phyloP scores from a whole-genome alignment of 2,329 filamentous ascomycete genomes.

The Neonectria ditissima region DNA sequence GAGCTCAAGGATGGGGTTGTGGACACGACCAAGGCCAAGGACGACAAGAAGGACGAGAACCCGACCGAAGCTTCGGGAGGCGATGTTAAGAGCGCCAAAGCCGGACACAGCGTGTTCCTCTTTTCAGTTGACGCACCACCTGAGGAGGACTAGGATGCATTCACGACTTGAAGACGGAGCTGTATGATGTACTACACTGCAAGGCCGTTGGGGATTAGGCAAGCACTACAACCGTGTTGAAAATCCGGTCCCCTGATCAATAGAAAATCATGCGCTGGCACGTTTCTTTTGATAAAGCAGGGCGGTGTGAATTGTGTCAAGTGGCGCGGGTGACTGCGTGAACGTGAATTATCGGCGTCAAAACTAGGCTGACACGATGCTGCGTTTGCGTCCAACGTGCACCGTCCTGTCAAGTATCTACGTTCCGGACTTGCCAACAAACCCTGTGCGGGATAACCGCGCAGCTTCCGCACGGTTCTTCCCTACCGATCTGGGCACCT shows the following conservation, averaged over 20 bases:
- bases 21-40: constrained; percentile 49
- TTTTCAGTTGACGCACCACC: constrained; percentile 50
- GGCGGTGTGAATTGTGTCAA: constrained; percentile 7
- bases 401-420: neutral
- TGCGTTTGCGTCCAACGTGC: constrained; percentile 14
- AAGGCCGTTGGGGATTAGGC: neutral
- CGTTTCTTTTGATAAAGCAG: neutral
- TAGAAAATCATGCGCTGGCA: neutral
- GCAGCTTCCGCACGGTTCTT: constrained; percentile 12
- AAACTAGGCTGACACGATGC: constrained; percentile 20
- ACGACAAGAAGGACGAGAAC: constrained; percentile 42
- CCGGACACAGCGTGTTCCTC: constrained; percentile 47
- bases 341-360: constrained; percentile 9
- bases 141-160: constrained; percentile 26
- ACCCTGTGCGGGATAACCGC: neutral
- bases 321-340: constrained; percentile 11
- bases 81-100: constrained; percentile 35
- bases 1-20: constrained; percentile 53
- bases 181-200: neutral
- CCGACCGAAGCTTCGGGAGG: constrained; percentile 26
- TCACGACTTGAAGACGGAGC: constrained; percentile 9
- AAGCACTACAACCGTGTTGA: neutral
- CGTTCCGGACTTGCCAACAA: neutral
- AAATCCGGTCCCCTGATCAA: neutral
- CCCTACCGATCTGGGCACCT: neutral